Conservation (phyloP, 129 eudicot genomes). For the Heracleum sosnowskyi region DNA sequence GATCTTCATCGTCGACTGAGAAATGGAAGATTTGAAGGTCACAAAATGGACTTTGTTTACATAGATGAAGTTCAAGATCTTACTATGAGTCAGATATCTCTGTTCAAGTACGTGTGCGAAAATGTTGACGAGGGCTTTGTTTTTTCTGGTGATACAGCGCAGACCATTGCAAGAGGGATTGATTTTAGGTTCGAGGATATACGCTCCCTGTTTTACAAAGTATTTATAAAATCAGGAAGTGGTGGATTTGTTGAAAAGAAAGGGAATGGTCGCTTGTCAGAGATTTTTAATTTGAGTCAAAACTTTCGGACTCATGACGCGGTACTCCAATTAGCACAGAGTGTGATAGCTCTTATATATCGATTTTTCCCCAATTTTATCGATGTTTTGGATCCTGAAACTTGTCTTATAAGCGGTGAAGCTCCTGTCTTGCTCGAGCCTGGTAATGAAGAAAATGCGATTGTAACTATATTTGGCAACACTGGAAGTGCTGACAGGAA, state of each 20-base stretch:
- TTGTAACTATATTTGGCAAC: constrained; percentile 46
- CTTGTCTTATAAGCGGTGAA: constrained; percentile 55
- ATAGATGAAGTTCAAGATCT: constrained; percentile 89
- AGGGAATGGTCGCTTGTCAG: constrained; percentile 50
- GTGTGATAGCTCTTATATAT: constrained; percentile 57
- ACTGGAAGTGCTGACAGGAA: constrained; percentile 25
- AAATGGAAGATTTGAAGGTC: constrained; percentile 38
- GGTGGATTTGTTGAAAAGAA: constrained; percentile 13
- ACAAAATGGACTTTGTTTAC: constrained; percentile 57
- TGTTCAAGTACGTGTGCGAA: constrained; percentile 54
- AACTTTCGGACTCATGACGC: constrained; percentile 73
- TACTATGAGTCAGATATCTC: constrained; percentile 64
- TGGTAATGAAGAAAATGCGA: constrained; percentile 36
- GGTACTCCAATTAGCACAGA: constrained; percentile 60
- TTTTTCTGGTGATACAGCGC: constrained; percentile 81
- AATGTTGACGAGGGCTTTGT: constrained; percentile 78
- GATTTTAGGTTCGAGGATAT: constrained; percentile 77
- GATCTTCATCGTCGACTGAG: constrained; percentile 61
- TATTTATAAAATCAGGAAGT: constrained; percentile 29
- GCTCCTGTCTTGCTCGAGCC: constrained; percentile 54
- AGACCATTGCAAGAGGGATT: constrained; percentile 76
- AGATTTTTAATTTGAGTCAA: constrained; percentile 36
- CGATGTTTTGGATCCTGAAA: constrained; percentile 57
- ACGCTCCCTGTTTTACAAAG: constrained; percentile 42
- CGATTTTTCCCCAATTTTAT: constrained; percentile 52